These are phyloP conservation scores for Geranomyces variabilis DNA, from an alignment of 192 early-diverging fungal species.

Conservation along the genomic window DNA sequence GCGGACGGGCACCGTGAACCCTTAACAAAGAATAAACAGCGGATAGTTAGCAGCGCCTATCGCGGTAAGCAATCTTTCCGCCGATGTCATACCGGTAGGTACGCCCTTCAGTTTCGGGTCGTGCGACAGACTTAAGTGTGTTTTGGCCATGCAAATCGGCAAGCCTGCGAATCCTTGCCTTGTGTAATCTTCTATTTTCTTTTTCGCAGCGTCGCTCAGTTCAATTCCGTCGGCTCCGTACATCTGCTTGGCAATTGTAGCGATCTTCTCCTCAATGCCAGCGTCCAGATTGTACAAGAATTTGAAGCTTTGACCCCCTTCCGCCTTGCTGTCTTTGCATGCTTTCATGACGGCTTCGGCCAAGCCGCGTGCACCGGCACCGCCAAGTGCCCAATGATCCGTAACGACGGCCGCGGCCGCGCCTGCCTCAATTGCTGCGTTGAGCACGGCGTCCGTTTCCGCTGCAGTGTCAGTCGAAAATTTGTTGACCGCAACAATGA, in stretches of 20 bases:
- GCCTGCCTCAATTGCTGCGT: conserved; percentile 77
- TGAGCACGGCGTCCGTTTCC: conserved; percentile 80
- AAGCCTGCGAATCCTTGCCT: conserved; percentile 81
- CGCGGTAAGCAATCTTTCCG: too few species aligned
- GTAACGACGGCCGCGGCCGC: conserved; percentile 85
- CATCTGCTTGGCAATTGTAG: conserved; percentile 86
- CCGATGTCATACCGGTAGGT: conserved; percentile 72
- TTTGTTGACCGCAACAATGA: conserved; percentile 91
- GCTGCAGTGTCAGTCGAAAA: conserved; percentile 85
- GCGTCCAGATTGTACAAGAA: conserved; percentile 84
- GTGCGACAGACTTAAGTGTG: conserved; percentile 90
- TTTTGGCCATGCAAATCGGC: conserved; percentile 99
- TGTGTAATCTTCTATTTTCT: conserved; percentile 89
- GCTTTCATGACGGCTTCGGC: conserved; percentile 82
- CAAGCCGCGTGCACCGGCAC: conserved; percentile 83
- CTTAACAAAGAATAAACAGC: conserved; percentile 3
- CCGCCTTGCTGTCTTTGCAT: conserved; percentile 44
- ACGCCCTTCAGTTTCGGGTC: conserved; percentile 91
- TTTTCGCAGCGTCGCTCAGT: conserved; percentile 78
- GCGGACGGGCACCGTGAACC: conserved; percentile 90
- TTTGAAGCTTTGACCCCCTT: conserved; percentile 60
- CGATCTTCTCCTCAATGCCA: conserved; percentile 89
- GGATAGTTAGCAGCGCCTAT: not conserved
- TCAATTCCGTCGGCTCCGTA: conserved; percentile 95
- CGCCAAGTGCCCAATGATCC: conserved; percentile 95